Evolutionary conservation across 1,284 basidiomycete genomes (phyloP).

Genomic region (Cutaneotrichosporon spelunceum): DNA sequence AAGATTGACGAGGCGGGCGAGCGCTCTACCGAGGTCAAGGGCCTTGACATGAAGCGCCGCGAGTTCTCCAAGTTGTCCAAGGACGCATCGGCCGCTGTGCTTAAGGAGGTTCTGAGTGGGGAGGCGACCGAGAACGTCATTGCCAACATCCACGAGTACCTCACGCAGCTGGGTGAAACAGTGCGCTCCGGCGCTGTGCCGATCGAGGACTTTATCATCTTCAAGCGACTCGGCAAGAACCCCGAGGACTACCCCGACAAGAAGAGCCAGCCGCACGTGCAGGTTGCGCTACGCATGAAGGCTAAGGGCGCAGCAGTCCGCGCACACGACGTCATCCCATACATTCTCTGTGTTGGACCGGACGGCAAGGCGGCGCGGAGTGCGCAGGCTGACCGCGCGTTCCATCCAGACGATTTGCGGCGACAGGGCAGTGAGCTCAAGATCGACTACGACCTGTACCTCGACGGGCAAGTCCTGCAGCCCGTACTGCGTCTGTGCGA

Average conservation of each 20-base stretch:
- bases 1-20: conserved; percentile 78
- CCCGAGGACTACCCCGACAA: conserved; percentile 95
- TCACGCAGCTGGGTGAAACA: conserved; percentile 68
- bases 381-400: conserved; percentile 84
- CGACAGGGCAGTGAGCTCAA: conserved; percentile 59
- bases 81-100: conserved; percentile 80
- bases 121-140: conserved; percentile 86
- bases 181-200: conserved; percentile 74
- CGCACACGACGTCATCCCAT: conserved; percentile 90
- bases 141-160: conserved; percentile 88
- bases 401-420: conserved; percentile 88
- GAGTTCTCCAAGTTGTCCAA: conserved; percentile 93
- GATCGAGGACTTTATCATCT: conserved; percentile 90
- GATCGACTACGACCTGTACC: conserved; percentile 85
- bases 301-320: conserved; percentile 73
- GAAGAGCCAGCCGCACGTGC: conserved; percentile 93
- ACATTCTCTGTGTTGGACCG: conserved; percentile 83
- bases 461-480: conserved; percentile 87
- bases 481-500: conserved; percentile 94
- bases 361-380: conserved; percentile 70
- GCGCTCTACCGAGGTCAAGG: conserved; percentile 86
- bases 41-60: conserved; percentile 97
- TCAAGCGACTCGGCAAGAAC: conserved; percentile 91
- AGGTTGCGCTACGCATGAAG: conserved; percentile 91
- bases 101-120: conserved; percentile 88